Evolutionary conservation across 768 basidiomycete genomes (phyloP).

Genomic region (Pleurotus tuoliensis): DNA sequence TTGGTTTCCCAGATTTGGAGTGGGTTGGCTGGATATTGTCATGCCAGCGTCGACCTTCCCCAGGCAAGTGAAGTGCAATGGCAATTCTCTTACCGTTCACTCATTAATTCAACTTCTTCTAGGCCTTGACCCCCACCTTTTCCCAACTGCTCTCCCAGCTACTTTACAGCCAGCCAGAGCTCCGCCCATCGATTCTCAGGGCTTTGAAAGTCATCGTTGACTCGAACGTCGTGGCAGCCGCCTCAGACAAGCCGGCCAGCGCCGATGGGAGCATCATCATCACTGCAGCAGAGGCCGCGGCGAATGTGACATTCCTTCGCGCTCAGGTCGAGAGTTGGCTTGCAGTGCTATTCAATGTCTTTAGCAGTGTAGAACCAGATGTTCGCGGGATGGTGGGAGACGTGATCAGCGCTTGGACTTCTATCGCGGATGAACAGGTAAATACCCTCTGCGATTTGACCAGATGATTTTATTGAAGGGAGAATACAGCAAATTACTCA

Average conservation of each 20-base stretch:
- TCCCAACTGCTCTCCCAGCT: slow-evolving; percentile 90
- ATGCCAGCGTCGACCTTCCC: slow-evolving; percentile 69
- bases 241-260: slow-evolving; percentile 14
- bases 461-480: neutral
- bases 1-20: slow-evolving; percentile 93
- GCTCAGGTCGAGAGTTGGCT: slow-evolving; percentile 90
- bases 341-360: slow-evolving; percentile 95
- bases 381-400: slow-evolving; percentile 77
- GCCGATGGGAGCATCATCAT: slow-evolving; percentile 31
- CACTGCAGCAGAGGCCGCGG: slow-evolving; percentile 53
- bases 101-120: slow-evolving; percentile 8
- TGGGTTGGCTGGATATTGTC: slow-evolving; percentile 88
- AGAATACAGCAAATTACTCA: slow-evolving; percentile 64
- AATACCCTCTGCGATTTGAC: slow-evolving; percentile 12
- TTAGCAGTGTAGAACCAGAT: slow-evolving; percentile 78
- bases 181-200: slow-evolving; percentile 78
- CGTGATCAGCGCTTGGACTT: slow-evolving; percentile 83
- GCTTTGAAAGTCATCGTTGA: slow-evolving; percentile 81
- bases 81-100: neutral
- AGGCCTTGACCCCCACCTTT: slow-evolving; percentile 76
- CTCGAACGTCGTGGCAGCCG: slow-evolving; percentile 60
- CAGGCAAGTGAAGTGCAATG: slow-evolving; percentile 40
- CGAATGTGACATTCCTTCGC: slow-evolving; percentile 69
- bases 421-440: slow-evolving; percentile 72
- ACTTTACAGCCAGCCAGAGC: slow-evolving; percentile 83